phyloP scores from a whole-genome alignment of 352 stramenopile genomes.

The Phytopythium helicoides region DNA sequence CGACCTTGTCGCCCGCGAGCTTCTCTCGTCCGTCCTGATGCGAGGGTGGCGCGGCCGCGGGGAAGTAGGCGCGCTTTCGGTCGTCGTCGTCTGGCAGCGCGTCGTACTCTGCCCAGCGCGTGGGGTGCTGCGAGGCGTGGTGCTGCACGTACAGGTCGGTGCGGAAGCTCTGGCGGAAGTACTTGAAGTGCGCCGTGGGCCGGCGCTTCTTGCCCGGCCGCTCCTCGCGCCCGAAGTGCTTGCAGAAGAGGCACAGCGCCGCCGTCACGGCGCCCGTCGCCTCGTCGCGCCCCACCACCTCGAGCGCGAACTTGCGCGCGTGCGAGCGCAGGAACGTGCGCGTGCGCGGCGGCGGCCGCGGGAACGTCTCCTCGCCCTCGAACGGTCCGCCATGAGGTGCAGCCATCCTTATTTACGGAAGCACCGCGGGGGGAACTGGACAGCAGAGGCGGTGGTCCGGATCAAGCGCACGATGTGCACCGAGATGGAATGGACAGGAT shows the following conservation, averaged over 20 bases:
- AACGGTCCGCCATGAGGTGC: no score
- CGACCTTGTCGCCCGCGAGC: conserved; percentile 18
- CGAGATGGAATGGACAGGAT: no score
- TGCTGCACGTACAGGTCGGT: conserved; percentile 77
- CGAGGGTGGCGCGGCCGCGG: conserved; percentile 11
- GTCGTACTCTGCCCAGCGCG: conserved; percentile 46
- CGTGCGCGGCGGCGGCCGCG: conserved; percentile 7
- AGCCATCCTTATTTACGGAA: no score
- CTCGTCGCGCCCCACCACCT: conserved; percentile 43
- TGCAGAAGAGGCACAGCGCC: conserved; percentile 63
- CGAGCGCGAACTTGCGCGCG: conserved; percentile 51
- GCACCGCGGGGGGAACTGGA: no score
- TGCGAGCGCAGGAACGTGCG: conserved; percentile 44
- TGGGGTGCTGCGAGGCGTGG: conserved; percentile 50
- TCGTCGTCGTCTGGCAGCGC: conserved; percentile 27
- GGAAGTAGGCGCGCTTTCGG: conserved; percentile 48
- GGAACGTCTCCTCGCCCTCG: no score
- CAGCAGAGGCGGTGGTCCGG: no score
- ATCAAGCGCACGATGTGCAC: no score
- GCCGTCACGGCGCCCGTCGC: conserved; percentile 36
- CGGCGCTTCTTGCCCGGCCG: conserved; percentile 43
- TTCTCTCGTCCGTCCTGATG: conserved; percentile 1
- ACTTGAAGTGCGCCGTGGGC: conserved; percentile 62
- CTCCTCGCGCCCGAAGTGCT: conserved; percentile 60
- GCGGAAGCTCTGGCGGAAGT: conserved; percentile 59